Evolutionary conservation across 495 filamentous ascomycete species (phyloP).

Genomic region (Poronia punctata): DNA sequence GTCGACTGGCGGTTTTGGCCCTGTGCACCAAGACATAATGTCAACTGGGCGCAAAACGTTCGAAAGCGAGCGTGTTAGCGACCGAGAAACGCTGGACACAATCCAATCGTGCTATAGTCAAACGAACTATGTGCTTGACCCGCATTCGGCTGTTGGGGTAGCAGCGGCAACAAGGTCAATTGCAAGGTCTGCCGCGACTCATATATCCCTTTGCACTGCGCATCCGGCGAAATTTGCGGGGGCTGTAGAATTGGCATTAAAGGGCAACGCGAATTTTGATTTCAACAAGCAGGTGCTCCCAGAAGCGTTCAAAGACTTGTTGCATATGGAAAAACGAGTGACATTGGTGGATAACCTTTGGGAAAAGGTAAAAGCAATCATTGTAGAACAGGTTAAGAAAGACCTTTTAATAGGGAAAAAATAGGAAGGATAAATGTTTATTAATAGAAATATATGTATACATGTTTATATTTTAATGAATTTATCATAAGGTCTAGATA

Average conservation of each 20-base stretch:
- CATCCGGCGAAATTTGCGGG: conserved; percentile 89
- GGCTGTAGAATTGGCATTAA: conserved; percentile 70
- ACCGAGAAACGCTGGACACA: conserved; percentile 65
- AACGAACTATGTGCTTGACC: conserved; percentile 75
- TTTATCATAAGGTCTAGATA: too few species aligned
- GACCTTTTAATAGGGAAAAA: too few species aligned
- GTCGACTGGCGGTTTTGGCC: conserved; percentile 66
- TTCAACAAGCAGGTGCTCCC: conserved; percentile 70
- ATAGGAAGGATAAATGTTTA: too few species aligned
- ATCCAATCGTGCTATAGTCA: conserved; percentile 61
- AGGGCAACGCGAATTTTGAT: conserved; percentile 55
- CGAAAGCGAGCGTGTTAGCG: conserved; percentile 74
- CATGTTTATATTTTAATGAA: too few species aligned
- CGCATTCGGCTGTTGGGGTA: conserved; percentile 84
- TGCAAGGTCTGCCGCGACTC: conserved; percentile 39
- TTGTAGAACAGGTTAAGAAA: conserved; percentile 49
- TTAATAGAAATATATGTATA: too few species aligned
- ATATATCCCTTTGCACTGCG: conserved; percentile 82
- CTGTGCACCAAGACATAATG: conserved; percentile 61
- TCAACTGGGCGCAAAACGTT: conserved; percentile 59
- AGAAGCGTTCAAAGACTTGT: conserved; percentile 66
- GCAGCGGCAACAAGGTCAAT: conserved; percentile 62
- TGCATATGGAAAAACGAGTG: conserved; percentile 57
- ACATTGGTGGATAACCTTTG: conserved; percentile 44
- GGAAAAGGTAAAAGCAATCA: conserved; percentile 45